Percentiles rank a stretch among this genome's conserved stretches.
Evolutionary conservation across 139 green algal species (phyloP).

Genomic region (Tetraselmis chui): DNA sequence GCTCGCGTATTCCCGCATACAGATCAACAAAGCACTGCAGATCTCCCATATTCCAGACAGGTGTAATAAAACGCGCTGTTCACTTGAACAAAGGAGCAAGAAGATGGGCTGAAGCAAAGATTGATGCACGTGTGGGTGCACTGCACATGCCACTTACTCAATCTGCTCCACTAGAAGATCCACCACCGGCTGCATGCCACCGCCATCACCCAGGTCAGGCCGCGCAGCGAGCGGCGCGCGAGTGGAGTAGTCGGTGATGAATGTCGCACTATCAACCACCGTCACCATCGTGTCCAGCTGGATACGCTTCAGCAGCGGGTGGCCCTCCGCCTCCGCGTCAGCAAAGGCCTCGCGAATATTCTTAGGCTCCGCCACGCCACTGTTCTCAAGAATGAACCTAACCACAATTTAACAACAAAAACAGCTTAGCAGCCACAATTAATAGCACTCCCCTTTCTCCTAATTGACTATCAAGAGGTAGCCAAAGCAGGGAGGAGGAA

Average conservation of each 20-base stretch:
- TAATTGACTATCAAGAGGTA: neutral
- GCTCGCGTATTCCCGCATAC: no score
- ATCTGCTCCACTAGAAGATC: slow-evolving; percentile 89
- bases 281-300: slow-evolving; percentile 82
- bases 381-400: slow-evolving; percentile 89
- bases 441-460: no score
- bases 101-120: no score
- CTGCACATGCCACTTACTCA: slow-evolving; percentile 27
- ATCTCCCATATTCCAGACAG: no score
- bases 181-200: slow-evolving; percentile 76
- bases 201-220: slow-evolving; percentile 84
- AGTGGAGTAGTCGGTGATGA: slow-evolving; percentile 71
- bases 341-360: slow-evolving; percentile 86
- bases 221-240: slow-evolving; percentile 49
- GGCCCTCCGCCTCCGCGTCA: slow-evolving; percentile 51
- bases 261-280: slow-evolving; percentile 68
- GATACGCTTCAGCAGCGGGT: slow-evolving; percentile 64
- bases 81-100: no score
- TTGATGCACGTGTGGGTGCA: no score
- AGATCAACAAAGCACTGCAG: no score
- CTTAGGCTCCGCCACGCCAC: slow-evolving; percentile 83
- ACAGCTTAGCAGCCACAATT: no score
- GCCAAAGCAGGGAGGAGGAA: neutral
- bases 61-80: no score
- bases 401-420: no score